Percentiles rank a stretch among this genome's conserved stretches.
Evolutionary conservation across 768 basidiomycete species (phyloP).

Genomic region (Stropharia rugosoannulata): DNA sequence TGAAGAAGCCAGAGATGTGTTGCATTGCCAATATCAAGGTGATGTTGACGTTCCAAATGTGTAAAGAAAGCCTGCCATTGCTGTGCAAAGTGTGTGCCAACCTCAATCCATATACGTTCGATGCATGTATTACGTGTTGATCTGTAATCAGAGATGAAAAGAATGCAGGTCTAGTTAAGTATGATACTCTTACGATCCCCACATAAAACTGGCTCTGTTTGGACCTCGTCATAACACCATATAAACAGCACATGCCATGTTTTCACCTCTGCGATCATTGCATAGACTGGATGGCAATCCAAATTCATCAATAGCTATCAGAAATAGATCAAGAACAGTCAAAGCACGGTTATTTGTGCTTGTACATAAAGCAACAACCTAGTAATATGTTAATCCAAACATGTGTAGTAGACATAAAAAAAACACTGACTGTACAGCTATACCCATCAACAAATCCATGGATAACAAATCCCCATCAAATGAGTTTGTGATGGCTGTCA

Average conservation of each 20-base stretch:
- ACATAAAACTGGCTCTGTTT: slow-evolving; percentile 25
- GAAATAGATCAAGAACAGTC: too few species aligned
- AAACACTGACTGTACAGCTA: not conserved
- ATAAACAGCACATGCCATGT: slow-evolving; percentile 16
- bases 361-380: too few species aligned
- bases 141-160: not conserved
- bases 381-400: too few species aligned
- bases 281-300: slow-evolving; percentile 20
- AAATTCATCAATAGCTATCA: too few species aligned
- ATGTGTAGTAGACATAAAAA: too few species aligned
- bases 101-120: not conserved
- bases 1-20: too few species aligned
- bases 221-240: slow-evolving; percentile 14
- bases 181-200: slow-evolving; percentile 33
- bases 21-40: too few species aligned
- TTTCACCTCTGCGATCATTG: slow-evolving; percentile 31
- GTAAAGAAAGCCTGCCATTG: too few species aligned
- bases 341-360: too few species aligned
- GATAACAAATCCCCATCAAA: slow-evolving; percentile 6
- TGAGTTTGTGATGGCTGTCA: slow-evolving; percentile 7
- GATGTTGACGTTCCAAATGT: too few species aligned
- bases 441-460: slow-evolving; percentile 7
- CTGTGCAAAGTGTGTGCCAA: too few species aligned
- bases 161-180: not conserved
- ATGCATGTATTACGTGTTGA: not conserved